A percentile compares a stretch with the other conserved stretches of the same genome.
Conservation (phyloP, 495 filamentous ascomycete genomes). For the Amorphotheca resinae region DNA sequence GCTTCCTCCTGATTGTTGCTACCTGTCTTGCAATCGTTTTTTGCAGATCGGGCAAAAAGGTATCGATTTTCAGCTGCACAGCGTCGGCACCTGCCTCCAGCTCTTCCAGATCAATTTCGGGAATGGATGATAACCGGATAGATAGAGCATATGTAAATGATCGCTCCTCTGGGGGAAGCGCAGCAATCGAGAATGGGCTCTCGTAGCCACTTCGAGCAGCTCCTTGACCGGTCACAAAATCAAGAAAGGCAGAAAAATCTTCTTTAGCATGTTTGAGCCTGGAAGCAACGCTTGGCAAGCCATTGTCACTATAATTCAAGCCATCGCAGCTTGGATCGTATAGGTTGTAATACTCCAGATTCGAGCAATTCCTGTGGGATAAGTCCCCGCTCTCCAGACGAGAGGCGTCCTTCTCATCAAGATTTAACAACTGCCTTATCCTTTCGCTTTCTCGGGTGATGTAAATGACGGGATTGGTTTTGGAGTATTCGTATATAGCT, state of each 20-base stretch:
- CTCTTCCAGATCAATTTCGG: slow-evolving; percentile 46
- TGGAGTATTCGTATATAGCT: slow-evolving; percentile 42
- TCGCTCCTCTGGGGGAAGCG: slow-evolving; percentile 52
- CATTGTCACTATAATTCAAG: slow-evolving; percentile 25
- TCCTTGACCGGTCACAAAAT: slow-evolving; percentile 47
- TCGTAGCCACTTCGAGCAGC: slow-evolving; percentile 45
- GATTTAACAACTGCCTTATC: slow-evolving; percentile 49
- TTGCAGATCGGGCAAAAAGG: slow-evolving; percentile 39
- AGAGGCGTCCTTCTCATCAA: slow-evolving; percentile 40
- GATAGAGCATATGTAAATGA: slow-evolving; percentile 54
- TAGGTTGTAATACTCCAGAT: slow-evolving; percentile 71
- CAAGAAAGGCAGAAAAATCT: slow-evolving; percentile 60
- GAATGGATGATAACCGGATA: slow-evolving; percentile 40
- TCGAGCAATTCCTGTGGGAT: slow-evolving; percentile 53
- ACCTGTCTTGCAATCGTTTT: slow-evolving; percentile 32
- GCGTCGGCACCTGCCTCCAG: slow-evolving; percentile 60
- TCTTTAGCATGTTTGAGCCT: slow-evolving; percentile 62
- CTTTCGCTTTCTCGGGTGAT: slow-evolving; percentile 55
- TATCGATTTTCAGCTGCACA: slow-evolving; percentile 59
- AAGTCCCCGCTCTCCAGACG: slow-evolving; percentile 41
- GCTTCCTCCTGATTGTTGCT: slow-evolving; percentile 37
- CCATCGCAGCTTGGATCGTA: slow-evolving; percentile 31
- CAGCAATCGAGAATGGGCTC: slow-evolving; percentile 58
- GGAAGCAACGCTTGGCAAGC: slow-evolving; percentile 38
- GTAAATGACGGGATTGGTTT: slow-evolving; percentile 63